A percentile compares a stretch with the other conserved stretches of the same genome.
phyloP scores from a whole-genome alignment of 345 rosid genomes.

The Gossypioides kirkii region DNA sequence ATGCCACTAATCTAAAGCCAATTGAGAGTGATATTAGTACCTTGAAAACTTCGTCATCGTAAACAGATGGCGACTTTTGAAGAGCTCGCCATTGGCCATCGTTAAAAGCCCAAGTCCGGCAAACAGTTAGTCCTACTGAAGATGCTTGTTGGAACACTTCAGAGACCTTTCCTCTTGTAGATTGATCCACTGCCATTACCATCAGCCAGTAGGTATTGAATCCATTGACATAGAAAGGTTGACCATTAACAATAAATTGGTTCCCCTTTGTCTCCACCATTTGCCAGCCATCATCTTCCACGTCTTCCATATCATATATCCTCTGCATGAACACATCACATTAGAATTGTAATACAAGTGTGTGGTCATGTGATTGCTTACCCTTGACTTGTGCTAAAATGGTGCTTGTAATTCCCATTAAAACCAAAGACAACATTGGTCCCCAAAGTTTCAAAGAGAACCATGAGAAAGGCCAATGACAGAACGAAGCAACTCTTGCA shows the following conservation, averaged over 20 bases:
- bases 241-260: constrained; percentile 59
- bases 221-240: constrained; percentile 87
- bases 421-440: constrained; percentile 15
- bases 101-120: constrained; percentile 98
- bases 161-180: constrained; percentile 78
- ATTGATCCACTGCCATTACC: constrained; percentile 84
- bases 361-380: neutral
- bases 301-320: constrained; percentile 12
- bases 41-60: constrained; percentile 91
- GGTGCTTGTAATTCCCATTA: neutral
- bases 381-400: neutral
- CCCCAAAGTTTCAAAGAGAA: constrained; percentile 11
- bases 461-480: constrained; percentile 15
- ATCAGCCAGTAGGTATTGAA: constrained; percentile 97
- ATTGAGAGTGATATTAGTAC: constrained; percentile 22
- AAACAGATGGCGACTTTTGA: constrained; percentile 78
- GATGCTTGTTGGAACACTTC: constrained; percentile 84
- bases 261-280: constrained; percentile 74
- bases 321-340: constrained; percentile 9
- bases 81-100: constrained; percentile 98
- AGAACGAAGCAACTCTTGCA: constrained; percentile 13
- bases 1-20: neutral
- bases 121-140: constrained; percentile 78
- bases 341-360: neutral
- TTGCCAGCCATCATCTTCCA: constrained; percentile 60